Evolutionary conservation across 257 asterid genomes (phyloP), one percentile per base, ranked within the genome.

Genomic region (Apocynum venetum): DNA sequence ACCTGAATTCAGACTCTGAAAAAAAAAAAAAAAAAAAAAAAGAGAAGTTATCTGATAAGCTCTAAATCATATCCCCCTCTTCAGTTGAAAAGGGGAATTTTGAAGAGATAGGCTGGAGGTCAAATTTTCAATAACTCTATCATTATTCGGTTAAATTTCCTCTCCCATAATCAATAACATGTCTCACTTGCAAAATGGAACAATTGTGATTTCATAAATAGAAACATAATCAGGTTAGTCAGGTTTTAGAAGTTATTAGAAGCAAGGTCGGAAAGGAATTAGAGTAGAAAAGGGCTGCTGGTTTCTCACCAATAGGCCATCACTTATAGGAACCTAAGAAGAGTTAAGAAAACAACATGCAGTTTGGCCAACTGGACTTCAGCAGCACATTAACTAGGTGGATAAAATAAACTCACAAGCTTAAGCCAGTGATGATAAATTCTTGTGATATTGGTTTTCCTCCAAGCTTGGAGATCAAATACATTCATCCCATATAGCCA

Each of bases 401-500:
- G 65, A 49, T 43, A 25, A 78, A 80, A 59, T 17, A 77, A 68
- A 83, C 97, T 86, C 83, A 94, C 98, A 67, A 72, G 89, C 87
- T 91, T 89, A 75, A 94, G 97, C 98, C 97, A 94, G 44, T 85
- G 94, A 86, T 89, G 96, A 85, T 94, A 90, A 36, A 85, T 85
- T 17, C 85, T 84, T 72, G 93, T 92, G 74, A 94, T 88, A 85
- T 82, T 87, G 69, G 93, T 86, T 77, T 81, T 80, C 84, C 97
- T 85, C 98, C 98, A 94, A 76, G 85, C 88, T 70, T 84, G 84
- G 63, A 94, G 94, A 88, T 94, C 92, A 81, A 92, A 85, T 38
- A 94, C 68, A 76, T 89, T 89, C 87, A 94, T 87, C 73, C 98
- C 98, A 71, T 87, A 89, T 70, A 90, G 92, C 97, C 97, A 93